Base-by-base conservation (phyloP, 306 rosid genomes). In the Cercis canadensis region DNA sequence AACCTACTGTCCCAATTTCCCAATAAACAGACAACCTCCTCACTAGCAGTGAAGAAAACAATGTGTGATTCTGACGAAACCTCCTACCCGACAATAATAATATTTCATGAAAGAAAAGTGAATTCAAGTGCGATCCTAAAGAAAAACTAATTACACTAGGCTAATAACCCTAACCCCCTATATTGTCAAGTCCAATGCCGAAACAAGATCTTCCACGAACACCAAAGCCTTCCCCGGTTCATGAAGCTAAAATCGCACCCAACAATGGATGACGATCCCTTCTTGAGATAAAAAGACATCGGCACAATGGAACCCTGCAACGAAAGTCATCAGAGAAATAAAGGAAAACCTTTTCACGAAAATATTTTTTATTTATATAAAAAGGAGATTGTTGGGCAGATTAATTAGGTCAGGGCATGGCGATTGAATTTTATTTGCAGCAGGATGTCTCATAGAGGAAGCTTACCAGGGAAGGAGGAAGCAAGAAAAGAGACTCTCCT, bases 161-260 rank as follows among this genome's bases (percentile, higher is more conserved):
- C 1, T 1, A 6, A 24, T 44, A 70, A 65, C 78, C 75, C 75
- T 66, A 79, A 71, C 33, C 49, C 40, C 4, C 32, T 11, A 18
- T 6, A 7, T n/a, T 29, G 71, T 80, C 84, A 79, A 79, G 87
- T 83, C 87, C 87, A 83, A 24, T 83, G 87, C 65, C 87, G 87
- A 46, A 83, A 83, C 70, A 73, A 62, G 57, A 72, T 62, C 37
- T 79, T 69, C 79, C 80, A 52, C 9, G 72, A 64, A 57, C 75
- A 75, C 83, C 86, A 76, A 45, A 83, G 87, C 72, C 82, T 76
- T 17, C 80, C 80, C 47, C 84, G 84, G 80, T 45, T 83, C 80
- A 83, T 83, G 58, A n/a, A 83, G 70, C 57, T 36, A 49, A 58
- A 75, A 75, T 32, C 67, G 76, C 62, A 78, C 78, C 10, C 73